phyloP scores from a whole-genome alignment of 2,329 filamentous ascomycete species.

The Mollisia scopiformis region DNA sequence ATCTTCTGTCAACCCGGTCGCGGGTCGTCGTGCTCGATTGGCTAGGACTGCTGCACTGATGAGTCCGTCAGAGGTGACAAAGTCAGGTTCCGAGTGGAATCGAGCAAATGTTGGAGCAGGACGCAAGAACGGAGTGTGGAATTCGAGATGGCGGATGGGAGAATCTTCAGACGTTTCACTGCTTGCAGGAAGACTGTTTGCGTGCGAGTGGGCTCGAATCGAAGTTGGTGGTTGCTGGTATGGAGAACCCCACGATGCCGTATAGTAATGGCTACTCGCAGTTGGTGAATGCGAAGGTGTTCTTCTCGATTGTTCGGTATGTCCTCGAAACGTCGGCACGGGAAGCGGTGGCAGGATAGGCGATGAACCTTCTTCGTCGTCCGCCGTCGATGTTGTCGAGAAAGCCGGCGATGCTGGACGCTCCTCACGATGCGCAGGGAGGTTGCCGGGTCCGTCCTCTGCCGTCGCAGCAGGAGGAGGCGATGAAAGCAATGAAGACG shows the following conservation, averaged over 20 bases:
- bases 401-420: constrained; percentile 59
- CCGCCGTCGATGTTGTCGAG: constrained; percentile 65
- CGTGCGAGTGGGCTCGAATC: constrained; percentile 31
- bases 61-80: constrained; percentile 37
- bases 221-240: constrained; percentile 69
- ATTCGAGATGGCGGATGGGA: constrained; percentile 62
- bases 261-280: constrained; percentile 54
- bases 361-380: constrained; percentile 59
- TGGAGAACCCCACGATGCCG: constrained; percentile 89
- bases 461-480: constrained; percentile 62
- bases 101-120: constrained; percentile 49
- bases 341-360: constrained; percentile 61
- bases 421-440: constrained; percentile 10
- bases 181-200: constrained; percentile 54
- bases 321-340: constrained; percentile 59
- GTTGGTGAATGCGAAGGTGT: constrained; percentile 40
- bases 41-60: constrained; percentile 60
- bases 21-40: constrained; percentile 62
- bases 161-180: constrained; percentile 64
- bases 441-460: constrained; percentile 53
- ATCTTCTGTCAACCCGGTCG: constrained; percentile 73
- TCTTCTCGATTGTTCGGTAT: constrained; percentile 59
- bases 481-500: constrained; percentile 43
- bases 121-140: constrained; percentile 65
- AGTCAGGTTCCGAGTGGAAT: constrained; percentile 42